phyloP scores from a whole-genome alignment of 495 filamentous ascomycete species.

The Sporormia fimetaria region DNA sequence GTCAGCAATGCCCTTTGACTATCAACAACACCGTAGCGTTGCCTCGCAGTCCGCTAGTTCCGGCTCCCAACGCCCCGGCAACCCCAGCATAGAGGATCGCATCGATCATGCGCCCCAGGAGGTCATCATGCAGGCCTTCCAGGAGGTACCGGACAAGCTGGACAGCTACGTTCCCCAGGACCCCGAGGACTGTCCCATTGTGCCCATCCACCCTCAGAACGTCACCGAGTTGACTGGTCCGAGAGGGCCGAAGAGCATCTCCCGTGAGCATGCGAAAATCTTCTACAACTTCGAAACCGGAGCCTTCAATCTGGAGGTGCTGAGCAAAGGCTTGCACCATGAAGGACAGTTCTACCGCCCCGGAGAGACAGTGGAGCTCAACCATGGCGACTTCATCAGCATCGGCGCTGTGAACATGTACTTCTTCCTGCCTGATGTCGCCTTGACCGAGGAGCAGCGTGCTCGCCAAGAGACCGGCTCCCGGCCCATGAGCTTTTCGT shows the following conservation, averaged over 20 bases:
- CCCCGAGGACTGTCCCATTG: conserved; percentile 56
- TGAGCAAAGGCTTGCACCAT: conserved; percentile 81
- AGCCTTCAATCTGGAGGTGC: conserved; percentile 65
- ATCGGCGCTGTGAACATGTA: conserved; percentile 65
- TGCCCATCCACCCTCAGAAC: conserved; percentile 60
- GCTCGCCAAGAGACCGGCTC: conserved; percentile 40
- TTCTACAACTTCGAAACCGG: conserved; percentile 63
- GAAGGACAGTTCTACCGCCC: conserved; percentile 57
- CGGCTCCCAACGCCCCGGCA: conserved; percentile 8
- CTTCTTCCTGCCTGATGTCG: conserved; percentile 64
- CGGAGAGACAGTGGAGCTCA: conserved; percentile 51
- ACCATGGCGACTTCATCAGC: conserved; percentile 62
- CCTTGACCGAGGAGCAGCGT: conserved; percentile 51
- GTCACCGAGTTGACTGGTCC: conserved; percentile 44
- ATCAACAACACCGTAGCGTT: conserved; percentile 19
- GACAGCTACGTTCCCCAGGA: conserved; percentile 11
- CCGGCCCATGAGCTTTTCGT: conserved; percentile 50
- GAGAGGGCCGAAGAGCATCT: conserved; percentile 55
- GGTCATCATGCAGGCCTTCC: conserved; percentile 18
- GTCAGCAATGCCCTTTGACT: conserved; percentile 7
- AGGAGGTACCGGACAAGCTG: conserved; percentile 7
- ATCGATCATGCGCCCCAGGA: conserved; percentile 15
- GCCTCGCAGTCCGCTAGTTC: conserved; percentile 21
- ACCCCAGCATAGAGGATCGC: conserved; percentile 7
- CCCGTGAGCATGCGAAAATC: conserved; percentile 74